Percentiles rank a stretch among this genome's conserved stretches.
These are phyloP conservation scores for Globisporangium paddicum DNA, from an alignment of 352 stramenopile genomes.

Conservation along the genomic window DNA sequence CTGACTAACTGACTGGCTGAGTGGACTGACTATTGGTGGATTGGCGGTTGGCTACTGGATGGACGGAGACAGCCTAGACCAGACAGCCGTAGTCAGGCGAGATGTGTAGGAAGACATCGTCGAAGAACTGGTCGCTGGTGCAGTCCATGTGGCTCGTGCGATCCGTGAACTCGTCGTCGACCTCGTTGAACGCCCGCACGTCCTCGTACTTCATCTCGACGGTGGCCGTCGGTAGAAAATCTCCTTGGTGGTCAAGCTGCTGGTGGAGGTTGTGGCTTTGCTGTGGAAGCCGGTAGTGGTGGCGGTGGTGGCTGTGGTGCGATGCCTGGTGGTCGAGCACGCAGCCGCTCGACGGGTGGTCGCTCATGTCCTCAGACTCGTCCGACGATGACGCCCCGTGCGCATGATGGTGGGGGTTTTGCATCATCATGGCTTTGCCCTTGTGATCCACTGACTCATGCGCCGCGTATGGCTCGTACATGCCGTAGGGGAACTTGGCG, in stretches of 20 bases:
- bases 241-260: neutral
- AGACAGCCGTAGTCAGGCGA: conserved; percentile 70
- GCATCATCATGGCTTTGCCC: conserved; percentile 1
- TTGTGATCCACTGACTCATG: conserved; percentile 13
- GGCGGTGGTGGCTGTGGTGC: conserved; percentile 5
- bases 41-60: neutral
- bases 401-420: conserved; percentile 2
- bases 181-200: conserved; percentile 38
- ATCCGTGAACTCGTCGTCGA: conserved; percentile 42
- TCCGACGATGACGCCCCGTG: conserved; percentile 14
- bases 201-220: conserved; percentile 50
- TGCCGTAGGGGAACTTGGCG: conserved; percentile 25
- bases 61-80: conserved; percentile 23
- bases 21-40: neutral
- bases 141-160: conserved; percentile 56
- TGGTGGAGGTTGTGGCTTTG: neutral
- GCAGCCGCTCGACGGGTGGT: conserved; percentile 20
- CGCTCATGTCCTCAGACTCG: conserved; percentile 15
- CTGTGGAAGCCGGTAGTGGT: neutral
- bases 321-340: conserved; percentile 17
- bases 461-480: conserved; percentile 28
- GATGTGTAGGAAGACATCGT: conserved; percentile 77
- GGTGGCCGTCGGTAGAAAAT: conserved; percentile 26
- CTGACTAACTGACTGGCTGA: conserved; percentile 1
- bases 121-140: conserved; percentile 66